Evolutionary conservation across 495 filamentous ascomycete genomes (phyloP), one percentile per base, ranked within the genome.

Genomic region (Stereocaulon alpinum): DNA sequence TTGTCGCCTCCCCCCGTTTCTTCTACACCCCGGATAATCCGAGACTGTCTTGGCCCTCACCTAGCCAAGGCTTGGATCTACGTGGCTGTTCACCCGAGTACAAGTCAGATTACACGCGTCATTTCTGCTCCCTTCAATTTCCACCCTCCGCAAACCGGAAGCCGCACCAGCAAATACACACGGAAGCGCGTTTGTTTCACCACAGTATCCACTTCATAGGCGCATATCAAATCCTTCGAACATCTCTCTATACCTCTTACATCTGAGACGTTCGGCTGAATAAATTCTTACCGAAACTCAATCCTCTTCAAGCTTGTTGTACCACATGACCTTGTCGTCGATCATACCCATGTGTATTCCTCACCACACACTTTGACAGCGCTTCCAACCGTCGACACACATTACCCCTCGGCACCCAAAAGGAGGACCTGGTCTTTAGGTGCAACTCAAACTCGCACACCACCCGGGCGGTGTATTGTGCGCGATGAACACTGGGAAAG

Each of bases 401-500:
- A 52, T 32, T 27, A n/a, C 10, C 49, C 49, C 49, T 18, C 3
- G 17, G n/a, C 15, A 52, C 49, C 49, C 49, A 14, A 37, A 27
- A 52, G 27, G 49, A 34, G 34, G 30, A 17, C 15, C 34, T 32
- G 15, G 30, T 32, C 49, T 51, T 6, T 10, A 27, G 34, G 5
- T 42, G 20, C 5, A 24, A 27, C 18, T 29, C 10, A 27, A 27
- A 32, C 22, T 50, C 56, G 10, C 20, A 27, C 20, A 27, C 44
- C 5, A 5, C 12, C 9, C 47, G 4, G 17, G 34, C 15, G 11
- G 20, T 18, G 40, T 4, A 17, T 17, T 27, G 22, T 40, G 49
- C 32, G 58, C 15, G 34, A 70, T 70, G 62, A 67, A 55, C 58
- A 62, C 56, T 27, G 59, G 64, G 6, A 63, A 61, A 44, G 63